Evolutionary conservation across 129 eudicot species (phyloP).

Genomic region (Ambrosia artemisiifolia): DNA sequence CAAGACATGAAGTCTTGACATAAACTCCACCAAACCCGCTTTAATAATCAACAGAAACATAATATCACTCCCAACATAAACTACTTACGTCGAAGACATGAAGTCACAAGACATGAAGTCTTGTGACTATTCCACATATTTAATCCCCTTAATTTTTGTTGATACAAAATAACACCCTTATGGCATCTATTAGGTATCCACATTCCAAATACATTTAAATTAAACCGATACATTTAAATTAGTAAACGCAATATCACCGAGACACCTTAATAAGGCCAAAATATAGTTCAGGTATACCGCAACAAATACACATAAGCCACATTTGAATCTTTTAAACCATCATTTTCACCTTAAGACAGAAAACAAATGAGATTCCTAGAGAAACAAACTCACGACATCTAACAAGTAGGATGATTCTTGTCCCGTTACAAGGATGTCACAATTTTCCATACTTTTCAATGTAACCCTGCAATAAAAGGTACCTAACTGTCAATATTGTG

Average conservation of each 20-base stretch:
- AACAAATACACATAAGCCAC: conserved; percentile 11
- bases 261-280: not conserved
- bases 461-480: conserved; percentile 62
- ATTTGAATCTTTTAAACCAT: conserved; percentile 2
- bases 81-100: conserved; percentile 4
- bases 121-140: not conserved
- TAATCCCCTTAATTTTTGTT: conserved; percentile 1
- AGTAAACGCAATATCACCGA: conserved; percentile 3
- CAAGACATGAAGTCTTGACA: not conserved
- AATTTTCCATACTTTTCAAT: conserved; percentile 66
- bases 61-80: not conserved
- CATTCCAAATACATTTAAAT: not conserved
- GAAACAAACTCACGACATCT: conserved; percentile 25
- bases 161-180: conserved; percentile 3
- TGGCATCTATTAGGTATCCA: not conserved
- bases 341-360: not conserved
- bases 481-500: conserved; percentile 24
- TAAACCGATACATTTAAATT: conserved; percentile 3
- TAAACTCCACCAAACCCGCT: not conserved
- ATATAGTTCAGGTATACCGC: not conserved
- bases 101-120: too few relatives aligned
- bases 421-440: conserved; percentile 29
- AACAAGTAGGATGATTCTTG: conserved; percentile 8
- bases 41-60: not conserved
- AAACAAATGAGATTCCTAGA: conserved; percentile 17